Conservation (phyloP, 2,329 filamentous ascomycete genomes). For the Ophiostoma australiae region DNA sequence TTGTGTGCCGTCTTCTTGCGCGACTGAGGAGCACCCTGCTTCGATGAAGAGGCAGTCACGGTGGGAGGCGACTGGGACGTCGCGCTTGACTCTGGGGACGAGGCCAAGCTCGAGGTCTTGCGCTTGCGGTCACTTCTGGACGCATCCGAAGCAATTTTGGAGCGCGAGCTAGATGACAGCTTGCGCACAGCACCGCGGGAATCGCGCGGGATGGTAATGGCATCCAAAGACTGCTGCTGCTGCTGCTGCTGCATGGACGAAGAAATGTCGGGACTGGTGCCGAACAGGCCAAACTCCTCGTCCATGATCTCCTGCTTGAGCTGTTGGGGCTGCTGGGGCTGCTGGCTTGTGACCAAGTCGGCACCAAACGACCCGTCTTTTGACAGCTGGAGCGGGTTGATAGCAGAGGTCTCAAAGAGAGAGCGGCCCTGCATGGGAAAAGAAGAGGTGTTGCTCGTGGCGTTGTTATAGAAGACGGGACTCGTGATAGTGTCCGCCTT, state of each 20-base stretch:
- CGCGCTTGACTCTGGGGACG: slow-evolving; percentile 26
- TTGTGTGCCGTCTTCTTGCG: slow-evolving; percentile 76
- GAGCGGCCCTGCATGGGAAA: slow-evolving; percentile 27
- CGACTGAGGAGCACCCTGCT: slow-evolving; percentile 23
- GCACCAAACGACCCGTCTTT: slow-evolving; percentile 15
- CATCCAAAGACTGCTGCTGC: slow-evolving; percentile 1
- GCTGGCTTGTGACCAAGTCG: neutral
- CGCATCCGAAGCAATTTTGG: slow-evolving; percentile 20
- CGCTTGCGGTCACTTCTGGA: slow-evolving; percentile 33
- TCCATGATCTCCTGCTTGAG: slow-evolving; percentile 12
- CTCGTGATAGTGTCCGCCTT: slow-evolving; percentile 34
- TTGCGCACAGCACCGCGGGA: slow-evolving; percentile 31
- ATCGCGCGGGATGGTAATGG: slow-evolving; percentile 17
- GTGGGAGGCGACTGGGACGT: slow-evolving; percentile 28
- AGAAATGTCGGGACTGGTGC: slow-evolving; percentile 2
- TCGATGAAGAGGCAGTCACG: slow-evolving; percentile 24
- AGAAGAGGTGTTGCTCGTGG: slow-evolving; percentile 23
- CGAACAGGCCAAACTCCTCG: slow-evolving; percentile 9
- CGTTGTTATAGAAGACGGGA: slow-evolving; percentile 28
- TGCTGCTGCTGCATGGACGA: neutral
- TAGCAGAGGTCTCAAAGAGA: slow-evolving; percentile 33
- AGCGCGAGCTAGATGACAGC: slow-evolving; percentile 12
- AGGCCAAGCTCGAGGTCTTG: slow-evolving; percentile 31
- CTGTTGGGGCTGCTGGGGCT: slow-evolving; percentile 12
- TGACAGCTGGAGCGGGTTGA: slow-evolving; percentile 36